Evolutionary conservation across 495 filamentous ascomycete species (phyloP).

Genomic region (Penicillium verhagenii): DNA sequence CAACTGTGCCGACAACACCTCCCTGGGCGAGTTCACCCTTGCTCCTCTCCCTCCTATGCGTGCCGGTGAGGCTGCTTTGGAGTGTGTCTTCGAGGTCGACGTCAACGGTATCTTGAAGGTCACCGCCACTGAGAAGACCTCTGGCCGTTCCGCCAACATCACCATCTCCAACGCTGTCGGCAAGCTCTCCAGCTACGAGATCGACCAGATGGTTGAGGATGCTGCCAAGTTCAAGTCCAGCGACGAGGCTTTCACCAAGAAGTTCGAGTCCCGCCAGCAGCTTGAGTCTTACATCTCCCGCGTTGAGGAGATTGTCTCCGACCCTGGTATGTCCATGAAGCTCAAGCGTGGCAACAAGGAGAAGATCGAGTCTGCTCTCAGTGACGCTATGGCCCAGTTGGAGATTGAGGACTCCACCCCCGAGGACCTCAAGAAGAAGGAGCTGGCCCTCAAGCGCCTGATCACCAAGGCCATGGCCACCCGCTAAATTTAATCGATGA

Average conservation of each 20-base stretch:
- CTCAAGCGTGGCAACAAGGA: constrained; percentile 99
- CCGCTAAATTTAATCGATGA: constrained; percentile 56
- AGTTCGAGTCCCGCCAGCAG: constrained; percentile 97
- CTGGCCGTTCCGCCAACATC: constrained; percentile 97
- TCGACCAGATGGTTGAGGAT: constrained; percentile 95
- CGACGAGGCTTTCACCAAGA: constrained; percentile 98
- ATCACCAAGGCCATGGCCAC: constrained; percentile 97
- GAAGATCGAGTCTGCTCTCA: constrained; percentile 94
- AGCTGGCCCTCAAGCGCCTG: constrained; percentile 94
- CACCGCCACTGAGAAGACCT: constrained; percentile 98
- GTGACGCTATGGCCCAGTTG: constrained; percentile 82
- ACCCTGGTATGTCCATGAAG: constrained; percentile 93
- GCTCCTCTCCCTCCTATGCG: constrained; percentile 96
- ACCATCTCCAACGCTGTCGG: constrained; percentile 99
- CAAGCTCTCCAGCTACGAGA: constrained; percentile 92
- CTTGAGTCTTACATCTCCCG: constrained; percentile 98
- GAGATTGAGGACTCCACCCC: constrained; percentile 84
- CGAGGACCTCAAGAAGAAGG: constrained; percentile 99
- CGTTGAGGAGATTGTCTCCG: constrained; percentile 97
- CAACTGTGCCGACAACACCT: constrained; percentile 99
- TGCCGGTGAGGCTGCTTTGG: constrained; percentile 95
- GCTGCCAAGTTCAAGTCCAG: constrained; percentile 98
- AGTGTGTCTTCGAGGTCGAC: constrained; percentile 99
- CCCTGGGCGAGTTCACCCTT: constrained; percentile 96
- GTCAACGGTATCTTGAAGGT: constrained; percentile 99